phyloP scores from a whole-genome alignment of 495 filamentous ascomycete species.

The Neurospora sp. region DNA sequence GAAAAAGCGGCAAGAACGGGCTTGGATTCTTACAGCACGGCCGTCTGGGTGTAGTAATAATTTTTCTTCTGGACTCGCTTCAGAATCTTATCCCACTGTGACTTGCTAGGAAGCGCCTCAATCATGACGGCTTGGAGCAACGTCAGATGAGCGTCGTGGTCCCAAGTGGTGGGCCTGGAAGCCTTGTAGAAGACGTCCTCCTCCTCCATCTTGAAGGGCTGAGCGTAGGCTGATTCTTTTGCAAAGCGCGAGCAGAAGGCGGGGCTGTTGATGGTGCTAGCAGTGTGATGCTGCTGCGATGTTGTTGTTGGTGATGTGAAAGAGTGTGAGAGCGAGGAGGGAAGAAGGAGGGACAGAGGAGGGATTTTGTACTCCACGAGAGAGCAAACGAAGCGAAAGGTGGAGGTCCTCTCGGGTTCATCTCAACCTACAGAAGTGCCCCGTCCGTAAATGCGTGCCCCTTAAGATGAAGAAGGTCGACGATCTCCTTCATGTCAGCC shows the following conservation, averaged over 20 bases:
- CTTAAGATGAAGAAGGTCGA: constrained; percentile 6
- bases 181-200: constrained; percentile 1
- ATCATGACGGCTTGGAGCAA: constrained; percentile 22
- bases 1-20: background rate
- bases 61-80: constrained; percentile 9
- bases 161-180: constrained; percentile 21
- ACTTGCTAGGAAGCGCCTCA: constrained; percentile 4
- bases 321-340: background rate
- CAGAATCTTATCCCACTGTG: constrained; percentile 17
- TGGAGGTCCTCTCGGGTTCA: background rate
- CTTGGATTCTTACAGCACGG: constrained; percentile 16
- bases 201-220: background rate
- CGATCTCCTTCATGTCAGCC: constrained; percentile 10
- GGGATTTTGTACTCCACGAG: background rate
- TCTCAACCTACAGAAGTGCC: constrained; percentile 21
- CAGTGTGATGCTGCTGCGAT: background rate
- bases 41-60: constrained; percentile 18
- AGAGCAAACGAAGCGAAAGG: background rate
- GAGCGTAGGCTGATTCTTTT: background rate
- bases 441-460: constrained; percentile 18
- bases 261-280: background rate
- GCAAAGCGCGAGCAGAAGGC: background rate
- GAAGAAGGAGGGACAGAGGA: background rate
- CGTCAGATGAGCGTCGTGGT: constrained; percentile 21
- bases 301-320: background rate